Conservation (phyloP, 2,329 filamentous ascomycete genomes). For the Sporothrix brunneoviolacea region DNA sequence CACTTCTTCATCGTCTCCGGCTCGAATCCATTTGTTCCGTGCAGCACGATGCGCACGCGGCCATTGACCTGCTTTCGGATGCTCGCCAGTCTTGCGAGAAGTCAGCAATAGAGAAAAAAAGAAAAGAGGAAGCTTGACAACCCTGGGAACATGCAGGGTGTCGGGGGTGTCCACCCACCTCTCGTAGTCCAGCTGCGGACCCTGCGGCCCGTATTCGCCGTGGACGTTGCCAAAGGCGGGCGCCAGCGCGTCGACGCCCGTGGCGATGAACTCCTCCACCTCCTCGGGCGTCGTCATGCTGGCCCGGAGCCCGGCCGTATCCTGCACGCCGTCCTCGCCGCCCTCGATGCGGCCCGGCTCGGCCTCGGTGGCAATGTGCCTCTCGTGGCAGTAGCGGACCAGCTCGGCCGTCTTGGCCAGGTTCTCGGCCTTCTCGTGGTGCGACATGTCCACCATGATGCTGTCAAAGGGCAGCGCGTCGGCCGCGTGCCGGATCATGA, state of each 20-base stretch:
- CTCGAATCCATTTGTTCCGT: slow-evolving; percentile 42
- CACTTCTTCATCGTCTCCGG: slow-evolving; percentile 38
- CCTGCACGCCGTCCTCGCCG: slow-evolving; percentile 66
- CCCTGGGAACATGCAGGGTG: no score
- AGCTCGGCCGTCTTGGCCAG: slow-evolving; percentile 54
- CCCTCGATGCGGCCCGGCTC: slow-evolving; percentile 54
- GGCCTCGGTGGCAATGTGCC: slow-evolving; percentile 60
- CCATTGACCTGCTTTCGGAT: slow-evolving; percentile 39
- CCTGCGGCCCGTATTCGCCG: slow-evolving; percentile 62
- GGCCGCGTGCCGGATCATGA: slow-evolving; percentile 54
- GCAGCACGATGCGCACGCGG: slow-evolving; percentile 39
- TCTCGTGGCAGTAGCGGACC: slow-evolving; percentile 55
- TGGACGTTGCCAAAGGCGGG: slow-evolving; percentile 73
- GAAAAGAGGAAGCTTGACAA: no score
- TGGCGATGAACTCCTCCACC: slow-evolving; percentile 62
- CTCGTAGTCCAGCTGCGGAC: slow-evolving; percentile 55
- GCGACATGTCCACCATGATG: slow-evolving; percentile 70
- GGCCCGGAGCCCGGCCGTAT: slow-evolving; percentile 43
- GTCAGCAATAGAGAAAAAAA: no score
- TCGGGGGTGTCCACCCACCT: slow-evolving; percentile 29
- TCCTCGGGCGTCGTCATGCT: slow-evolving; percentile 60
- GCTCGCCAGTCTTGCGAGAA: slow-evolving; percentile 33
- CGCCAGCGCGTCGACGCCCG: slow-evolving; percentile 67
- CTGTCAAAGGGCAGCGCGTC: slow-evolving; percentile 56
- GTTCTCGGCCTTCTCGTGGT: slow-evolving; percentile 63